These are phyloP conservation scores for Malus orientalis DNA, from an alignment of 306 rosid genomes.

Conservation along the genomic window DNA sequence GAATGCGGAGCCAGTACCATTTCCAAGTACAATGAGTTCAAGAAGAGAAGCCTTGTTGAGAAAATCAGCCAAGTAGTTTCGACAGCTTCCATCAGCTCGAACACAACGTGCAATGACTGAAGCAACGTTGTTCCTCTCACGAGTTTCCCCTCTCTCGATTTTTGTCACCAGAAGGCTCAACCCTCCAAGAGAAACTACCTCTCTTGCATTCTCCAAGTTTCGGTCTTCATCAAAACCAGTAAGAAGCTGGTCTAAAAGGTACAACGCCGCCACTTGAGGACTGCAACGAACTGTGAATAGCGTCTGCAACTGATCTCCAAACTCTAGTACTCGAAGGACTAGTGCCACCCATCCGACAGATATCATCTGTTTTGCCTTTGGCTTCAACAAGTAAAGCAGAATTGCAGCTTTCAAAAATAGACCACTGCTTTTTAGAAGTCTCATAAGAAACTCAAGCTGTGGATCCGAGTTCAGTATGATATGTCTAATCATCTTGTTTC, in stretches of 20 bases:
- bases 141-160: slow-evolving; percentile 51
- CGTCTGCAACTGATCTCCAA: slow-evolving; percentile 67
- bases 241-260: slow-evolving; percentile 68
- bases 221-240: slow-evolving; percentile 79
- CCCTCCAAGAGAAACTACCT: slow-evolving; percentile 67
- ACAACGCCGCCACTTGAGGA: slow-evolving; percentile 67
- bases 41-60: slow-evolving; percentile 45
- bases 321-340: slow-evolving; percentile 69
- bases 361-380: slow-evolving; percentile 76
- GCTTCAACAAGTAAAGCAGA: slow-evolving; percentile 59
- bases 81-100: slow-evolving; percentile 72
- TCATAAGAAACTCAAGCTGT: slow-evolving; percentile 57
- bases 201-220: slow-evolving; percentile 77
- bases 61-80: slow-evolving; percentile 51
- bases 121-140: slow-evolving; percentile 43
- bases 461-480: slow-evolving; percentile 68
- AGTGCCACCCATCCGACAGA: slow-evolving; percentile 75
- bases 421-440: slow-evolving; percentile 57
- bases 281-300: slow-evolving; percentile 66
- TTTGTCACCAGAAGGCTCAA: slow-evolving; percentile 44
- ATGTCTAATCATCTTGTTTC: slow-evolving; percentile 32
- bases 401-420: slow-evolving; percentile 74
- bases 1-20: slow-evolving; percentile 33
- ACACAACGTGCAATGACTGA: slow-evolving; percentile 48
- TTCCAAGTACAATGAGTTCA: slow-evolving; percentile 56